Base-by-base conservation (phyloP, 1,284 basidiomycete species). In the Fistulinella cinereoalba region DNA sequence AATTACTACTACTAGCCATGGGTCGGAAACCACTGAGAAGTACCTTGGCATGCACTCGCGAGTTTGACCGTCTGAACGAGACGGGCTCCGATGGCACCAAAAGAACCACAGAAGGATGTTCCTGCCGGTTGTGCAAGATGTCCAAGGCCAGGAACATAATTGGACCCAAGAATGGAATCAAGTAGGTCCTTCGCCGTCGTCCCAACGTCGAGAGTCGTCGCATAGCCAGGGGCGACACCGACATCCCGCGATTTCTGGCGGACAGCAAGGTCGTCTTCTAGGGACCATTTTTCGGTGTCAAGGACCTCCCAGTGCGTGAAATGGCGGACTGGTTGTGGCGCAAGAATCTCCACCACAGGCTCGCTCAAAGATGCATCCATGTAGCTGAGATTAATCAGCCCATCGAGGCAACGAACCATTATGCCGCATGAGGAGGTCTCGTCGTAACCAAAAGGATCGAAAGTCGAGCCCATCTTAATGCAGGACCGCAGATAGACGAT, bases 201-300 rank as follows among this genome's bases (percentile, higher is more conserved):
- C 28, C 56, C 49, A n/a, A 44, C 29, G 21, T 39, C 41, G 21
- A 38, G 24, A 18, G 37, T 27, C 37, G 41, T 47, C 25, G 52
- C 51, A 9, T 53, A 37, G 8, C 66, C 63, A 11, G 67, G 64
- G 18, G 67, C 67, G 22, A 65, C 52, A 23, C 64, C 59, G 28
- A 65, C 46, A 27, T 41, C 51, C 15, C 65, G 53, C 5, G 52
- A 59, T 15, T 58, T 67, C 43, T 49, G 59, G 27, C 67, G 63
- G 37, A 70, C 33, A 16, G 70, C 50, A 19, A 65, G 68, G 33
- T 66, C 68, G 32, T 53, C 55, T 37, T 56, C 46, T 2, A 67
- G 67, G 37, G 58, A 65, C 67, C 63, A 69, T 44, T 61, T 57
- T 16, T 39, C 31, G 4, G 49, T 24, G 16, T 47, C 39, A 23